Conservation (phyloP, 495 filamentous ascomycete genomes). For the Hypoxylon lienhwacheense region DNA sequence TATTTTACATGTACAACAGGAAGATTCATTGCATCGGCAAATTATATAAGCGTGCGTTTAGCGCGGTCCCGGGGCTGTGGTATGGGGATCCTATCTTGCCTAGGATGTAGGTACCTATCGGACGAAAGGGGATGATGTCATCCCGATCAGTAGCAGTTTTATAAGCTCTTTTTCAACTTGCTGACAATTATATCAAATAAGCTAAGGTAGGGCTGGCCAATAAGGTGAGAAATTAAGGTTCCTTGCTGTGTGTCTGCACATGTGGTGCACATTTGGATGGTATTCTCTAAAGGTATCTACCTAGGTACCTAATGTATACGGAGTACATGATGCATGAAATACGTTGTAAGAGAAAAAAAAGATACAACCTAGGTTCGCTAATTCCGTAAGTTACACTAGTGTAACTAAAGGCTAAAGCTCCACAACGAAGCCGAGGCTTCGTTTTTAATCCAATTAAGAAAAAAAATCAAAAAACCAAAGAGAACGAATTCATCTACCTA, state of each 20-base stretch:
- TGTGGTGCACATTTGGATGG: neutral
- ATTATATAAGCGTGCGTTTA: slow-evolving; percentile 18
- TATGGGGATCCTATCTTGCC: no score
- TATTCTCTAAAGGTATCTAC: no score
- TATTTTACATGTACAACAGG: no score
- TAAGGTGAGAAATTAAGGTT: neutral
- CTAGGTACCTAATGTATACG: no score
- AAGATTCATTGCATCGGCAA: slow-evolving; percentile 9
- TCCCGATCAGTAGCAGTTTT: slow-evolving; percentile 7
- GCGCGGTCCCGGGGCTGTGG: slow-evolving; percentile 31
- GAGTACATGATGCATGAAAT: no score
- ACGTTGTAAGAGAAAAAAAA: no score
- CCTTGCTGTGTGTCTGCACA: slow-evolving; percentile 16
- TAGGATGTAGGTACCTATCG: slow-evolving; percentile 21
- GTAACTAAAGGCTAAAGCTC: no score
- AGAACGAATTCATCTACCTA: slow-evolving; percentile 18
- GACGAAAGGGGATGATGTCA: slow-evolving; percentile 30
- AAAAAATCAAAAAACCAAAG: no score
- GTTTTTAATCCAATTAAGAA: slow-evolving; percentile 16
- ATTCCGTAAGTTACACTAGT: no score
- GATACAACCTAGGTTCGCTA: no score
- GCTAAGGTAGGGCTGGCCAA: no score
- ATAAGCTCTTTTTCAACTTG: slow-evolving; percentile 3
- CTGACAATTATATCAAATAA: slow-evolving; percentile 25
- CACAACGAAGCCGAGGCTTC: slow-evolving; percentile 15